Evolutionary conservation across 2,329 filamentous ascomycete genomes (phyloP), one percentile per base, ranked within the genome.

Genomic region (Karstenula rhodostoma): DNA sequence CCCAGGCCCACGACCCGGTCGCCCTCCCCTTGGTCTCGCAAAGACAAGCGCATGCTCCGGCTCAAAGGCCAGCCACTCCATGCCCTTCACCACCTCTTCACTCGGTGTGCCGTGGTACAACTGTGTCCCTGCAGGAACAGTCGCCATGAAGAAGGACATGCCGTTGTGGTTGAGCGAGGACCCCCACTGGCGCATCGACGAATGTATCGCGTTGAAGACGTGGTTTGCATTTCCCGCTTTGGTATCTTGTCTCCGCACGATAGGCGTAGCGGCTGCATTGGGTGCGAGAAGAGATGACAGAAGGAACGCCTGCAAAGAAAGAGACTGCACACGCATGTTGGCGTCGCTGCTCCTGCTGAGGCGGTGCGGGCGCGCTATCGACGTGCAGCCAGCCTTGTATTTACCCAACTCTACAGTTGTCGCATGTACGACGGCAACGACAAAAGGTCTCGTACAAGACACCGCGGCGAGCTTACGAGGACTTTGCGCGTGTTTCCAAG

Each of bases 1-100:
- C 42, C 52, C 32, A 29, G 43, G 15, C 42, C 52, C 56, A 27
- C 59, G 44, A 22, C 37, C 49, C 13, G 53, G 54, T 15, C 47
- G 49, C 22, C 15, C 29, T n/a, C 49, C 40, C 27, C 55, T 60
- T 9, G 68, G 65, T 19, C 74, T 73, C 0, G 89, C 87, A 76
- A 93, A 93, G 2, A 81, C 72, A 65, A 90, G 81, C 0, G 90
- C 88, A 75, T 93, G 91, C 67, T 93, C 90, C 3, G 89, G 84
- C 73, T 93, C 90, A 69, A 93, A 93, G 0, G 91, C 90, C 1
- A 93, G 80, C 90, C 90, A 93, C 68, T 93, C 88, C 3, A 82
- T 84, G 0, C 82, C 84, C 2, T 77, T 74, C 0, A 90, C 82
- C 0, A 82, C 79, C 1, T 83, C 74, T 0, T 79, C 66, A 0